These are phyloP conservation scores for Erodium maritimum DNA, from an alignment of 345 rosid genomes.

Conservation along the genomic window DNA sequence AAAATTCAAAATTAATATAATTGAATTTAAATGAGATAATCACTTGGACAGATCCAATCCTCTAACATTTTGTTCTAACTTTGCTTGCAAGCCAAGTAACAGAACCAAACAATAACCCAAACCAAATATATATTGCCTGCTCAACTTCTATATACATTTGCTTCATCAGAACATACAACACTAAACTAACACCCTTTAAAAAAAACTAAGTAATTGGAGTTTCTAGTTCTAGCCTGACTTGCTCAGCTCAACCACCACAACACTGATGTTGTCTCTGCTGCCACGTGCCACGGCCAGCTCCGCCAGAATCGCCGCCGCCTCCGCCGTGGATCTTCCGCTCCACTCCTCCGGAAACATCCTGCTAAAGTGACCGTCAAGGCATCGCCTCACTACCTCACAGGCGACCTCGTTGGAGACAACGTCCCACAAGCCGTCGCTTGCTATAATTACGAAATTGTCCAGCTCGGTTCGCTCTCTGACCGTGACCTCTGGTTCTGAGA, in stretches of 20 bases:
- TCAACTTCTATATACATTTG: no score
- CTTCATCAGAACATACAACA: no score
- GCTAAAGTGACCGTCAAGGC: slow-evolving; percentile 8
- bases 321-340: slow-evolving; percentile 2
- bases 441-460: slow-evolving; percentile 23
- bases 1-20: no score
- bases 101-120: no score
- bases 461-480: slow-evolving; percentile 10
- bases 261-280: slow-evolving; percentile 29
- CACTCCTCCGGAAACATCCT: not conserved
- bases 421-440: slow-evolving; percentile 35
- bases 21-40: no score
- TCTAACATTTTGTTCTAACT: no score
- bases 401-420: slow-evolving; percentile 24
- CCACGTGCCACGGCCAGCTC: slow-evolving; percentile 30
- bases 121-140: no score
- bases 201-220: no score
- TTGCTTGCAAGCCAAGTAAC: no score
- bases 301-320: slow-evolving; percentile 20
- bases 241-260: slow-evolving; percentile 22
- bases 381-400: slow-evolving; percentile 17
- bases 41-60: no score
- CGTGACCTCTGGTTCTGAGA: slow-evolving; percentile 22
- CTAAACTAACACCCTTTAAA: no score
- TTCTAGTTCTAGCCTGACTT: not conserved